These are phyloP conservation scores for Boletus coccyginus DNA, from an alignment of 768 basidiomycete genomes.

Conservation along the genomic window DNA sequence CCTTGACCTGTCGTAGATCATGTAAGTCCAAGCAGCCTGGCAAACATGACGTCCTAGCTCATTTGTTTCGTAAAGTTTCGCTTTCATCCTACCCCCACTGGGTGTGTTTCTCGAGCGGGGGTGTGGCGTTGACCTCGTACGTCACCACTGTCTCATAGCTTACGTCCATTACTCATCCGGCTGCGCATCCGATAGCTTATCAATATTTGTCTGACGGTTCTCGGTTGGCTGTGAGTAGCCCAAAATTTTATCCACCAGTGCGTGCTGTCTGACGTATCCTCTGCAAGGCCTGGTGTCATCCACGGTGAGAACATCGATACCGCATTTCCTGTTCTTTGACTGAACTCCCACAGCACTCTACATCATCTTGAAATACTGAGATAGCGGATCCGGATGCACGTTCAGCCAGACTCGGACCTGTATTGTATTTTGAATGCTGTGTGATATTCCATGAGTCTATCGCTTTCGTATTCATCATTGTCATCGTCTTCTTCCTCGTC, in stretches of 20 bases:
- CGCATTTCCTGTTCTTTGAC: not conserved
- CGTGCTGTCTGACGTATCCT: constrained; percentile 10
- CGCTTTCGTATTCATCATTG: constrained; percentile 5
- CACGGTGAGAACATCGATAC: constrained; percentile 44
- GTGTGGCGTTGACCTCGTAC: constrained; percentile 70
- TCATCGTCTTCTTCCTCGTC: constrained; percentile 8
- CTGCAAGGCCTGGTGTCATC: constrained; percentile 68
- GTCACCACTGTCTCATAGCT: constrained; percentile 25
- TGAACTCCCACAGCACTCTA: constrained; percentile 57
- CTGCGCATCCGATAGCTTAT: constrained; percentile 38
- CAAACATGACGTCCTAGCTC: constrained; percentile 5
- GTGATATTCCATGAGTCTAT: constrained; percentile 10
- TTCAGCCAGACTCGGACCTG: not conserved
- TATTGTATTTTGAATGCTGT: constrained; percentile 7
- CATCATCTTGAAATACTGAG: constrained; percentile 74
- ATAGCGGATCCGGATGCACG: not conserved
- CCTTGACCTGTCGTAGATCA: constrained; percentile 35
- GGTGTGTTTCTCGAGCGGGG: constrained; percentile 90
- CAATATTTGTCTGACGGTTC: constrained; percentile 75
- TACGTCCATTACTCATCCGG: not conserved
- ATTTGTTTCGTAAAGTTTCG: constrained; percentile 41
- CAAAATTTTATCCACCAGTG: not conserved
- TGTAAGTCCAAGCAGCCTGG: constrained; percentile 30
- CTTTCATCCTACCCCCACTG: constrained; percentile 76
- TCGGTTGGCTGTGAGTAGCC: constrained; percentile 70